These are phyloP conservation scores for Aspergillus pseudoterreus DNA, from an alignment of 2,329 filamentous ascomycete genomes.

Conservation along the genomic window DNA sequence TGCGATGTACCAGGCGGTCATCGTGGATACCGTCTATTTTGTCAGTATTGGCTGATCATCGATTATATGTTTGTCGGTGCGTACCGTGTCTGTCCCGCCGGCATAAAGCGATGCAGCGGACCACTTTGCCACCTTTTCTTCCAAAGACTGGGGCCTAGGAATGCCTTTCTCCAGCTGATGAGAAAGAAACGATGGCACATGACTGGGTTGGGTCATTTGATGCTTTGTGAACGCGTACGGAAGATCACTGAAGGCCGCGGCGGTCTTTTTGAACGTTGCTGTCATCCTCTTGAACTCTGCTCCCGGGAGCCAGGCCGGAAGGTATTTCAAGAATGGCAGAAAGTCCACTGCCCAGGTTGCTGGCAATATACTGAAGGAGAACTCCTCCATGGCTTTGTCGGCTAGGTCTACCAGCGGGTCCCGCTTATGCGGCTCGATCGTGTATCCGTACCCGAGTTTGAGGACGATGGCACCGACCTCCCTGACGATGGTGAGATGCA, in stretches of 20 bases:
- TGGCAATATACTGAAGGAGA: conserved; percentile 38
- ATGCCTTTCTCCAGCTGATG: conserved; percentile 34
- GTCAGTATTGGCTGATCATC: not conserved
- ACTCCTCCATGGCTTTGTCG: conserved; percentile 36
- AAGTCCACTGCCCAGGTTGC: conserved; percentile 46
- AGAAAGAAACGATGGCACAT: conserved; percentile 40
- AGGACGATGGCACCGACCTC: conserved; percentile 39
- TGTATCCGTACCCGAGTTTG: conserved; percentile 38
- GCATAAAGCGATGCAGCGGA: conserved; percentile 38
- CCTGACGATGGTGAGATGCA: conserved; percentile 6
- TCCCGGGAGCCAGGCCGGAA: conserved; percentile 47
- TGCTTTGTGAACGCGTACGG: conserved; percentile 44
- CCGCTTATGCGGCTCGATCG: conserved; percentile 15
- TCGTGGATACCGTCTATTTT: conserved; percentile 38
- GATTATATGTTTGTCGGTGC: not conserved
- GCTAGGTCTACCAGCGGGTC: conserved; percentile 41
- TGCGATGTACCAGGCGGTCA: conserved; percentile 47
- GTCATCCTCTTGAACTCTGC: conserved; percentile 43
- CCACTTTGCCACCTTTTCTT: conserved; percentile 24
- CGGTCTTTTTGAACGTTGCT: conserved; percentile 25
- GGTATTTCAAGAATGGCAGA: conserved; percentile 32
- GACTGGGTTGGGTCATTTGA: conserved; percentile 31
- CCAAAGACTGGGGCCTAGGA: conserved; percentile 18
- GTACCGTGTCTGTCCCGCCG: conserved; percentile 41
- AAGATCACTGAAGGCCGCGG: conserved; percentile 29